These are phyloP conservation scores for Oryza glumipatula DNA, from an alignment of 176 grass and related monocot genomes.

Conservation along the genomic window DNA sequence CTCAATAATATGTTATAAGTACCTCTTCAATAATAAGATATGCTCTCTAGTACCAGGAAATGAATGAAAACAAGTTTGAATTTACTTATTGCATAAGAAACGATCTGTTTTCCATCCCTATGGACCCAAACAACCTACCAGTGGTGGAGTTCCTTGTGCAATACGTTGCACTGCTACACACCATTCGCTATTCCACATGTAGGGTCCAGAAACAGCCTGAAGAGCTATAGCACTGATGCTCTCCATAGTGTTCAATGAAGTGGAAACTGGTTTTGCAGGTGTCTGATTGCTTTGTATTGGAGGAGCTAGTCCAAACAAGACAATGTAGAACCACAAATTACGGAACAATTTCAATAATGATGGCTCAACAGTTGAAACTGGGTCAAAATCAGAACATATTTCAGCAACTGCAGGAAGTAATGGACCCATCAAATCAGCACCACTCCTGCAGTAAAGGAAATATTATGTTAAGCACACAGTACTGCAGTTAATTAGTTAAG, in stretches of 20 bases:
- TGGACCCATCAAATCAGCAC: slow-evolving; percentile 96
- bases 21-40: not conserved
- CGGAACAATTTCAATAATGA: slow-evolving; percentile 92
- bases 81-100: slow-evolving; percentile 31
- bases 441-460: slow-evolving; percentile 75
- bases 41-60: slow-evolving; percentile 22
- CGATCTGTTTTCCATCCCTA: slow-evolving; percentile 5
- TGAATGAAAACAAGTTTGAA: slow-evolving; percentile 29
- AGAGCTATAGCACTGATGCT: slow-evolving; percentile 66
- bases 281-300: slow-evolving; percentile 83
- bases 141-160: slow-evolving; percentile 88
- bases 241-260: slow-evolving; percentile 64
- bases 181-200: slow-evolving; percentile 95
- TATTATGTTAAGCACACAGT: slow-evolving; percentile 23
- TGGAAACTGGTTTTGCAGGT: slow-evolving; percentile 75
- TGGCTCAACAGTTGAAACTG: slow-evolving; percentile 86
- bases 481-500: slow-evolving; percentile 20
- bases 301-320: slow-evolving; percentile 94
- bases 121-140: slow-evolving; percentile 60
- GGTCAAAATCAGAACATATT: slow-evolving; percentile 99
- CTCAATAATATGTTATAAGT: not conserved
- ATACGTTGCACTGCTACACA: slow-evolving; percentile 81
- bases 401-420: slow-evolving; percentile 94
- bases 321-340: slow-evolving; percentile 99
- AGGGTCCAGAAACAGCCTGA: slow-evolving; percentile 96